Base-by-base conservation (phyloP, 495 filamentous ascomycete species). In the Penicillium alfredii region DNA sequence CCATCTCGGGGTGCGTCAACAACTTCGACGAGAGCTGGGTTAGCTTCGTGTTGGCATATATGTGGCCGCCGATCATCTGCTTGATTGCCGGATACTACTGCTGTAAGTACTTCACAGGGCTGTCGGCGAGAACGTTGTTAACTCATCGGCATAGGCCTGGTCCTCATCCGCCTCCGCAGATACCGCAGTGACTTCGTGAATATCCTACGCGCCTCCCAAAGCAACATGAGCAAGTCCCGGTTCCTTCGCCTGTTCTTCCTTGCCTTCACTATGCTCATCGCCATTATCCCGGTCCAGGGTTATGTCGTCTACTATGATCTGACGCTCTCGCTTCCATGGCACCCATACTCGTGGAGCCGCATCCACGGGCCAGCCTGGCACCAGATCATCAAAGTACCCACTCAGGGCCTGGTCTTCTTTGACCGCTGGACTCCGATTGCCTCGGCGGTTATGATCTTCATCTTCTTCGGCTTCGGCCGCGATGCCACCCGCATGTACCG, bases 161-260 rank as follows among this genome's bases (percentile, higher is more conserved):
- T 88, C 2, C 66, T 84, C 17, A 62, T 64, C 31, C 84, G 89
- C 10, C 77, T 88, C 34, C 69, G 71, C 35, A 74, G 71, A 33
- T 82, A 94, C 42, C 72, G 80, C 17, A 70, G 59, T 33, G 58
- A 76, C 21, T 84, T 88, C 33, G 64, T 64, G 1, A 55, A 66
- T 7, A 71, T 82, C 33, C 51, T 89, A n/a, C 56, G 54, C 15
- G 65, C 75, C 26, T 65, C 69, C 16, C 74, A 72, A 40, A 78
- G 67, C 38, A 74, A 56, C 32, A 60, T 68, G 49, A 84, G 55
- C 54, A 82, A 78, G 30, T 78, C 82, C 4, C 74, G 83, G 19
- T 89, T 86, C 59, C 49, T 82, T 23, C 84, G 90, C 35, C 77
- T 95, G 21, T 92, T 90, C 55, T 58, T 80, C 39, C 73, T 94